phyloP scores from a whole-genome alignment of 2,329 filamentous ascomycete species.

The Neonectria hederae region DNA sequence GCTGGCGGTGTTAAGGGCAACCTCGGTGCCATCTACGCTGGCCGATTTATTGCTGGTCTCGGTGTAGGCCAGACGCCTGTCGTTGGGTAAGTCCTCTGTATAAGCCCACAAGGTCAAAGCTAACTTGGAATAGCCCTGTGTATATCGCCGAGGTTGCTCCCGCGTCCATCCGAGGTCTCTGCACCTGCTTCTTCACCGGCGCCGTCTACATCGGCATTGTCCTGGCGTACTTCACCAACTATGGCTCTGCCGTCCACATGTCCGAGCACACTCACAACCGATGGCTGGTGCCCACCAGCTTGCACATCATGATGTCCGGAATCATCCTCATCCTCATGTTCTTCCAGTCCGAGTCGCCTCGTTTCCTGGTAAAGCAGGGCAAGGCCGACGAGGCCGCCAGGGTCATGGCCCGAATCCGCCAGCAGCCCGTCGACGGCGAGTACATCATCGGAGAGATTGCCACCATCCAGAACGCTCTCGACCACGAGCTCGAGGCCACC shows the following conservation, averaged over 20 bases:
- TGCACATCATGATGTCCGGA: constrained; percentile 81
- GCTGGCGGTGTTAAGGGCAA: constrained; percentile 59
- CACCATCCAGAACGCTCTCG: constrained; percentile 71
- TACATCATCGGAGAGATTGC: constrained; percentile 70
- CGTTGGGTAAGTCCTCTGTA: constrained; percentile 55
- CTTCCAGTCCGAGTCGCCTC: constrained; percentile 74
- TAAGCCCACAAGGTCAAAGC: not conserved
- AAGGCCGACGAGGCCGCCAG: constrained; percentile 66
- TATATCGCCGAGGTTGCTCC: constrained; percentile 80
- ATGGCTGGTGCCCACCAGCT: constrained; percentile 75
- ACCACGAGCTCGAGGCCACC: constrained; percentile 77
- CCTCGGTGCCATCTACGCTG: constrained; percentile 68
- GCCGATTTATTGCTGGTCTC: constrained; percentile 72
- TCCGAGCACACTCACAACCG: constrained; percentile 56
- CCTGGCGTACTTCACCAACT: constrained; percentile 80
- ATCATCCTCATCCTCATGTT: constrained; percentile 77
- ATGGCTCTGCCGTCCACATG: constrained; percentile 64
- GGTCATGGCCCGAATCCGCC: constrained; percentile 66
- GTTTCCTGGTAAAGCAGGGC: constrained; percentile 74
- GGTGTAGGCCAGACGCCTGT: constrained; percentile 75
- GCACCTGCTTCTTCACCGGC: constrained; percentile 66
- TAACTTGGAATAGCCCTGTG: constrained; percentile 57
- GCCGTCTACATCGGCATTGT: constrained; percentile 80
- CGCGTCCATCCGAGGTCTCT: constrained; percentile 75
- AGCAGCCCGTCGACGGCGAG: constrained; percentile 66